These are phyloP conservation scores for Thraustochytrium striatum DNA, from an alignment of 352 stramenopile genomes.

Conservation along the genomic window DNA sequence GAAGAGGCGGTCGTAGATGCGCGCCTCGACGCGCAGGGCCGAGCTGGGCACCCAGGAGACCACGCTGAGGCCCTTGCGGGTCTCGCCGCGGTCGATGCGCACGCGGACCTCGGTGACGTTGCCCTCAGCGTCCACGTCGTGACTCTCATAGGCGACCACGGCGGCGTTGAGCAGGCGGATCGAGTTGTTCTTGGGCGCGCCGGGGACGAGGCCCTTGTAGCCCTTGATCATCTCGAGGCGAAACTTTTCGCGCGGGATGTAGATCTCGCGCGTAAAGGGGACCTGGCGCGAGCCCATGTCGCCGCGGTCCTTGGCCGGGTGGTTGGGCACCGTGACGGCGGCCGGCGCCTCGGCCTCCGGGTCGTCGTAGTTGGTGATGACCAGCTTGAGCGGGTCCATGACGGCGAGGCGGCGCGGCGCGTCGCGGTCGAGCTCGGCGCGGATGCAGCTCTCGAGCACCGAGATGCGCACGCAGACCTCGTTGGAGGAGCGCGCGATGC, in stretches of 20 bases:
- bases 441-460: conserved; percentile 66
- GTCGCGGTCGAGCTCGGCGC: conserved; percentile 68
- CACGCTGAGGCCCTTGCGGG: conserved; percentile 17
- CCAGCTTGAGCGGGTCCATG: conserved; percentile 69
- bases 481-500: conserved; percentile 72
- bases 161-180: conserved; percentile 24
- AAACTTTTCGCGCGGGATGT: conserved; percentile 48
- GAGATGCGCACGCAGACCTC: conserved; percentile 66
- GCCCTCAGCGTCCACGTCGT: conserved; percentile 47
- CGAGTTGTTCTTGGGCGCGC: conserved; percentile 12
- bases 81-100: conserved; percentile 1
- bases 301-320: conserved; percentile 44
- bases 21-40: not conserved
- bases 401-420: conserved; percentile 69
- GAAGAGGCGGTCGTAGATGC: conserved; percentile 46
- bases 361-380: conserved; percentile 63
- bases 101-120: conserved; percentile 15
- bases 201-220: conserved; percentile 44
- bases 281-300: conserved; percentile 48
- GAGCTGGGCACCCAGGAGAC: conserved; percentile 27
- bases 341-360: conserved; percentile 13
- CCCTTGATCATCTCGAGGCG: conserved; percentile 47
- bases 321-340: conserved; percentile 49
- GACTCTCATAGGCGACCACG: conserved; percentile 35
- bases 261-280: conserved; percentile 15